Base-by-base conservation (phyloP, 2,329 filamentous ascomycete genomes). In the Claviceps spartinae region DNA sequence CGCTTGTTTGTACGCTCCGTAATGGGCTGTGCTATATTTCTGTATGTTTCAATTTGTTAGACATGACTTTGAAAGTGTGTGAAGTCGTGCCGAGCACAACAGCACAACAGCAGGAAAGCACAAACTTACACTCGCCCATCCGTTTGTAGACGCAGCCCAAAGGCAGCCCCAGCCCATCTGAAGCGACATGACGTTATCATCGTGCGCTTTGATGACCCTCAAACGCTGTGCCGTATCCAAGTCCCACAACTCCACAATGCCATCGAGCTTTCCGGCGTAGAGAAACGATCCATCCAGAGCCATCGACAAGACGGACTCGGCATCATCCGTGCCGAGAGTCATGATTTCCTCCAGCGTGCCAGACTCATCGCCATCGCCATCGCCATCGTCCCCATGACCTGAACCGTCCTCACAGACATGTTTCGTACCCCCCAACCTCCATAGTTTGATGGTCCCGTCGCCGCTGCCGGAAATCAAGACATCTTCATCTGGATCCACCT, bases 211-310 rank as follows among this genome's bases (percentile, higher is more conserved):
- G 62, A 98, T 85, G 18, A 88, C 89, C 53, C 93, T 79, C 45
- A 98, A 76, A 48, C 93, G 83, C 67, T 98, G 93, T 51, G 85
- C 83, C 0, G 93, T 97, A 63, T 97, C 91, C 14, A 98, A 75
- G 64, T 98, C 94, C 91, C 94, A 98, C 11, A 98, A 80, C 64
- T 97, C 91, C 54, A 98, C 81, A 49, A 95, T 79, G 22, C 93
- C 94, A 41, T 87, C 83, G 1, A 89, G 78, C 59, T 94, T 86
- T 47, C 93, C 93, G 54, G 86, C 88, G 63, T 97, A 98, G 4
- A 98, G 75, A 58, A 98, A 94, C 0, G 89, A 90, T 0, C 88
- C 89, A 56, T 97, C 90, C 2, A 95, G 77, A 5, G 87, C 84
- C 50, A 98, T 75, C 0, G 88, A 93, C 54, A 96, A 72, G 13